These are phyloP conservation scores for Nothomitra cinnamomea DNA, from an alignment of 2,329 filamentous ascomycete genomes.

Conservation along the genomic window DNA sequence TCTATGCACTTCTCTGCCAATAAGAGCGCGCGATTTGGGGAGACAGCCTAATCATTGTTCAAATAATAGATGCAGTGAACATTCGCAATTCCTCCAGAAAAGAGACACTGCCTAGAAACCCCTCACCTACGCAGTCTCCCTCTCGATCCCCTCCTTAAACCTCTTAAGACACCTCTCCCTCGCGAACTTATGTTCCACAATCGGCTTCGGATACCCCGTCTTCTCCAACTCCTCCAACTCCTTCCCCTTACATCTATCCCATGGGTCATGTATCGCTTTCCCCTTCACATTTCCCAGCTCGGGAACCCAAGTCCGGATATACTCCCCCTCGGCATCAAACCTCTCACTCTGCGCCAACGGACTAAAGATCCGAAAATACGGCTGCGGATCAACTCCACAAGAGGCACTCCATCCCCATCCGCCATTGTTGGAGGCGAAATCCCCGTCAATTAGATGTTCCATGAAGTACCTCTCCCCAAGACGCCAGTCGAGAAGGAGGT, in stretches of 20 bases:
- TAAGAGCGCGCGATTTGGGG: no score
- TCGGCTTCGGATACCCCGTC: constrained; percentile 54
- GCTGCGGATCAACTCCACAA: constrained; percentile 68
- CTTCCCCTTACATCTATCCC: constrained; percentile 42
- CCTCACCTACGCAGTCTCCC: constrained; percentile 28
- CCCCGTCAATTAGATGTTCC: constrained; percentile 61
- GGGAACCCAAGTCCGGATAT: constrained; percentile 68
- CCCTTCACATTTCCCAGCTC: constrained; percentile 49
- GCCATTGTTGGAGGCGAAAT: constrained; percentile 64
- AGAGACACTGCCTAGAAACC: no score
- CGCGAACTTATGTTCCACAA: constrained; percentile 56
- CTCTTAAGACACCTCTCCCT: constrained; percentile 49
- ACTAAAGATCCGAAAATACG: constrained; percentile 85
- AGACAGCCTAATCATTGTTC: no score
- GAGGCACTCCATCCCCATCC: constrained; percentile 50
- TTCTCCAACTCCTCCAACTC: constrained; percentile 34
- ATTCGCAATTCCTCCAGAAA: no score
- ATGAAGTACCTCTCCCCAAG: constrained; percentile 72
- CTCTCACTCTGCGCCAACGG: constrained; percentile 71
- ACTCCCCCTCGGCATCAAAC: constrained; percentile 62
- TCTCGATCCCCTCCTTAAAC: constrained; percentile 50
- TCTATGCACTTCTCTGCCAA: no score
- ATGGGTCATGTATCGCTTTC: constrained; percentile 67
- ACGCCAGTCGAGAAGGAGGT: constrained; percentile 69
- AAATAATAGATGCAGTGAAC: no score